These are phyloP conservation scores for Phytopythium oedochilum DNA, from an alignment of 352 stramenopile species.

Conservation along the genomic window DNA sequence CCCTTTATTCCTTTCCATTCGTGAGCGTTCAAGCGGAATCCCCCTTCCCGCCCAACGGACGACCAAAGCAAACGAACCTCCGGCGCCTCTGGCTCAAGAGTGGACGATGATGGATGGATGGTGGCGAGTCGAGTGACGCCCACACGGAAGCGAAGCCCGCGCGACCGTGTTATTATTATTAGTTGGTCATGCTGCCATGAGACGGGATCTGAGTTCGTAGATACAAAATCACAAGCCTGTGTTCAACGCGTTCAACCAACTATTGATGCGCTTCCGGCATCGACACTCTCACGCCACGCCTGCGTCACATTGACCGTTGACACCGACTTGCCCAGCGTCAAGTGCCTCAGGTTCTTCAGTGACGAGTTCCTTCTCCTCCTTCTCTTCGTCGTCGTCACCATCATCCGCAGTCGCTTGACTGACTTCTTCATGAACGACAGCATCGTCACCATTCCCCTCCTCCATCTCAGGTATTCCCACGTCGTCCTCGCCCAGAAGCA, in stretches of 20 bases:
- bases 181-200: no score
- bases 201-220: no score
- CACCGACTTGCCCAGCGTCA: background rate
- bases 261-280: no score
- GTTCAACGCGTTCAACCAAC: no score
- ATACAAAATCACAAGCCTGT: no score
- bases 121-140: background rate
- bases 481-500: slow-evolving; percentile 1
- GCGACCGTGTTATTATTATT: slow-evolving; percentile 3
- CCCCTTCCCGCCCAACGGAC: background rate
- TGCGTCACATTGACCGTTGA: background rate
- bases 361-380: background rate
- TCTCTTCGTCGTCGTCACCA: background rate
- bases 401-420: background rate
- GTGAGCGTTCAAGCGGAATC: slow-evolving; percentile 1
- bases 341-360: background rate
- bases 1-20: slow-evolving; percentile 6
- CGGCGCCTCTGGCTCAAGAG: background rate
- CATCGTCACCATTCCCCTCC: background rate
- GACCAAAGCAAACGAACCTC: background rate
- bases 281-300: no score
- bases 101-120: slow-evolving; percentile 6
- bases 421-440: background rate
- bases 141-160: background rate
- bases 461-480: background rate